A percentile compares a stretch with the other conserved stretches of the same genome.
phyloP scores from a whole-genome alignment of 1,139 yeast species.

The Taphrina communis region DNA sequence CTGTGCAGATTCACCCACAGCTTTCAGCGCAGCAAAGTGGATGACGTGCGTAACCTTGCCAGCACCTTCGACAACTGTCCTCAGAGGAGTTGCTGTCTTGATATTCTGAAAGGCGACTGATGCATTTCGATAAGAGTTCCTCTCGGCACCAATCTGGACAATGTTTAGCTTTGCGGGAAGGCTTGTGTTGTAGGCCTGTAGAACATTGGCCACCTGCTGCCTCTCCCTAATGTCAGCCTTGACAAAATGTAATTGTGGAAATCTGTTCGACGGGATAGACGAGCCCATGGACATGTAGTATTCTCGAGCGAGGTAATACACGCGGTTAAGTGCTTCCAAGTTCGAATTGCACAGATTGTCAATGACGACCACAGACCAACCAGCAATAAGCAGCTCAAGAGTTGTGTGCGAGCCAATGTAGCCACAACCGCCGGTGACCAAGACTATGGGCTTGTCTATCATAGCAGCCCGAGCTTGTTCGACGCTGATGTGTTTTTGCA shows the following conservation, averaged over 20 bases:
- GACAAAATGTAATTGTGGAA: constrained; percentile 56
- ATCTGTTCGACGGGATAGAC: background rate
- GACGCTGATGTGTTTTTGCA: constrained; percentile 11
- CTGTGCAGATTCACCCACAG: constrained; percentile 79
- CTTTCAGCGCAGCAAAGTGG: constrained; percentile 86
- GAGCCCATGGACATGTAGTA: constrained; percentile 43
- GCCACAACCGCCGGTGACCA: constrained; percentile 88
- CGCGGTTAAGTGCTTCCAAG: constrained; percentile 69
- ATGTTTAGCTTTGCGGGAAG: background rate
- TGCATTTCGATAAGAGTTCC: constrained; percentile 19
- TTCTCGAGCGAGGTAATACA: constrained; percentile 62
- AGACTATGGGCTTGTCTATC: constrained; percentile 43
- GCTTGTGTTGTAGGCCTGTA: constrained; percentile 55
- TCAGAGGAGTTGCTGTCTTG: constrained; percentile 22
- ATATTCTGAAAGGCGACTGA: constrained; percentile 20
- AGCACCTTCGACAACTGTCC: background rate
- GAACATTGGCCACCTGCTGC: constrained; percentile 58
- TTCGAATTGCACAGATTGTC: constrained; percentile 75
- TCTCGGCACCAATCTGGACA: constrained; percentile 2
- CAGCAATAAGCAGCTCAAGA: constrained; percentile 66
- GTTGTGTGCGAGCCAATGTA: constrained; percentile 85
- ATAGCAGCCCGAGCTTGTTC: constrained; percentile 13
- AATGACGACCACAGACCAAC: constrained; percentile 70
- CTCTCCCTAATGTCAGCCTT: constrained; percentile 65
- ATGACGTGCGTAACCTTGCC: constrained; percentile 63